Conservation (phyloP, 768 basidiomycete species). For the Rhizopogon salebrosus region DNA sequence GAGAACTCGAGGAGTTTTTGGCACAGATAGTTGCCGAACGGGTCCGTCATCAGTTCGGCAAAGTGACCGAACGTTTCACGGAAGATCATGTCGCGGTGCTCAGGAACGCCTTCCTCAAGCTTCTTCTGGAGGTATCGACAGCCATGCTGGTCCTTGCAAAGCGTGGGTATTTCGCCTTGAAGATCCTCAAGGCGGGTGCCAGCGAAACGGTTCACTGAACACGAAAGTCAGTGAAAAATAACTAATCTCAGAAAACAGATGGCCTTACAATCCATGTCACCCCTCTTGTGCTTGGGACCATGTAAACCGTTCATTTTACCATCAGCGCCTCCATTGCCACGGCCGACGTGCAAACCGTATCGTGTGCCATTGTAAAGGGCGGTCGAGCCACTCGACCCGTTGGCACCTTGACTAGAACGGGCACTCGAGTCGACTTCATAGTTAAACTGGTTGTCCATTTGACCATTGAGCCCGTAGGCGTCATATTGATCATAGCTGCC, state of each 20-base stretch:
- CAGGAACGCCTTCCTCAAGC: constrained; percentile 90
- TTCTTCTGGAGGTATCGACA: constrained; percentile 99
- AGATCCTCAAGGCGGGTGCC: constrained; percentile 94
- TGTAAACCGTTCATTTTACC: constrained; percentile 86
- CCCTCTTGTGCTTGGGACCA: constrained; percentile 92
- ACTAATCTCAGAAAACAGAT: constrained; percentile 21
- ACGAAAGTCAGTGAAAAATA: background rate
- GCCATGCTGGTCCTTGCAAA: constrained; percentile 99
- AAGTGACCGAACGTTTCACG: constrained; percentile 97
- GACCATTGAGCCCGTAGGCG: constrained; percentile 43
- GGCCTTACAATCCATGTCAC: constrained; percentile 84
- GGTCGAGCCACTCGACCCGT: constrained; percentile 58
- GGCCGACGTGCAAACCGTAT: constrained; percentile 64
- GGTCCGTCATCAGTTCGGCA: constrained; percentile 98
- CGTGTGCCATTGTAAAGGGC: constrained; percentile 72
- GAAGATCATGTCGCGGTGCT: constrained; percentile 99
- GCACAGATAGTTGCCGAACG: constrained; percentile 98
- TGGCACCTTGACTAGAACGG: constrained; percentile 28
- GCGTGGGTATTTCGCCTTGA: constrained; percentile 85
- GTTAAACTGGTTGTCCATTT: constrained; percentile 50
- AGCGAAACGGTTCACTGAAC: constrained; percentile 89
- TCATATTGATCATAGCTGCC: constrained; percentile 42
- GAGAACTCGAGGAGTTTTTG: constrained; percentile 97
- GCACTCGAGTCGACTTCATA: constrained; percentile 52
- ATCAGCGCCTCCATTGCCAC: constrained; percentile 52